These are phyloP conservation scores for Acacia pycnantha DNA, from an alignment of 331 rosid species.

Conservation along the genomic window DNA sequence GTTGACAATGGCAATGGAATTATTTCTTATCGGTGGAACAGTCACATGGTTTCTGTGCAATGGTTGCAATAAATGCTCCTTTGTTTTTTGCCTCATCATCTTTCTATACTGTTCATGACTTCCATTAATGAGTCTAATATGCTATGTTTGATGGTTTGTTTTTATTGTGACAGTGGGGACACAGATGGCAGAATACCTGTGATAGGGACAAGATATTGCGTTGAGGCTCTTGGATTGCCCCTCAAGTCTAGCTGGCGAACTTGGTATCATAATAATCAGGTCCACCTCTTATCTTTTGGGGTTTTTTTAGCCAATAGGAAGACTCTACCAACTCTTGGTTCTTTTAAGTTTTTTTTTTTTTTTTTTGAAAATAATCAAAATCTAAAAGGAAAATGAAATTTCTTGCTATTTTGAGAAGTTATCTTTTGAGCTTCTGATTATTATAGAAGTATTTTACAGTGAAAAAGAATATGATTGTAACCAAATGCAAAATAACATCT, in stretches of 20 bases:
- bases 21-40: slow-evolving; percentile 25
- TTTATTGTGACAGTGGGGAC: slow-evolving; percentile 43
- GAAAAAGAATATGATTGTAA: not conserved
- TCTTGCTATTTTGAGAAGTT: not conserved
- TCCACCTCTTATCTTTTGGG: not conserved
- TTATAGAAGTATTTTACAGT: not conserved
- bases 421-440: not conserved
- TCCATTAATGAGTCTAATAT: not conserved
- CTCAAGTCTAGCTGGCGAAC: slow-evolving; percentile 46
- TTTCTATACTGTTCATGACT: not conserved
- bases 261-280: slow-evolving; percentile 57
- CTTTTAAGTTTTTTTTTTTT: no score
- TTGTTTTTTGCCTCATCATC: slow-evolving; percentile 4
- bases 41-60: slow-evolving; percentile 10
- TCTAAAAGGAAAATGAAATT: not conserved
- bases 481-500: not conserved
- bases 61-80: slow-evolving; percentile 16
- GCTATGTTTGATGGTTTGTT: not conserved
- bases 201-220: slow-evolving; percentile 49
- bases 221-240: slow-evolving; percentile 46
- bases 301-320: not conserved
- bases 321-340: not conserved
- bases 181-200: slow-evolving; percentile 57
- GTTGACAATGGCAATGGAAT: not conserved
- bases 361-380: not conserved